Base-by-base conservation (phyloP, 371 early-diverging fungal species). In the Mucor sp. region DNA sequence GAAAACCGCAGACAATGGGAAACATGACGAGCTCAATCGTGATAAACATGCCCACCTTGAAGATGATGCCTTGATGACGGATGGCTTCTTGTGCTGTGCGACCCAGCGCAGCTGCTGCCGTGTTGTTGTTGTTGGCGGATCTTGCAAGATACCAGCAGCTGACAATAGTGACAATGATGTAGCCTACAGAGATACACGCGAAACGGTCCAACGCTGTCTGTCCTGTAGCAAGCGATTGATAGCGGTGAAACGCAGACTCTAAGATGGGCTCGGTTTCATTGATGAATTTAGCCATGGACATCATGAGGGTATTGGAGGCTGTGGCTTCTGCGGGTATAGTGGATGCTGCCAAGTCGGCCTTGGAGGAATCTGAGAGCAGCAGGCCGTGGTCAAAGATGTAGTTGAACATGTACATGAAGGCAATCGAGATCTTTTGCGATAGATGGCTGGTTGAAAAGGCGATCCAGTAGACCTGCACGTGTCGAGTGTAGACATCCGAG, bases 1-100 rank as follows among this genome's bases (percentile, higher is more conserved):
- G 71, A 17, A 89, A 69, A 3, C 98, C 98, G 65, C 94, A 96
- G 39, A 91, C 83, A n/a, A 91, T 78, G 2, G 98, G 98, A 74
- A 97, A 96, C 33, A 89, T 60, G 5, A 90, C 75, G 32, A 98
- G 88, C 75, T 98, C 98, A 50, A 95, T 85, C 0, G 81, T 74
- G 27, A 96, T 83, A 75, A 97, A 96, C 75, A 94, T 87, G 14
- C 83, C 83, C 2, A 94, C 87, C 63, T 89, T 89, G 17, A 87
- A 72, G 25, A 89, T 85, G 32, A 89, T 80, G 8, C 83, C 74
- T 63, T 85, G 84, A 58, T 89, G 85, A 15, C 78, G 78, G 39
- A 89, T 63, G 3, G 74, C 72, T 60, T 85, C 81, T 32, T 79
- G 78, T 23, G 80, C 72, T 1, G 82, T 66, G 27, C 72, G 71